Conservation (phyloP, 345 rosid species). For the Eucalyptus regnans region DNA sequence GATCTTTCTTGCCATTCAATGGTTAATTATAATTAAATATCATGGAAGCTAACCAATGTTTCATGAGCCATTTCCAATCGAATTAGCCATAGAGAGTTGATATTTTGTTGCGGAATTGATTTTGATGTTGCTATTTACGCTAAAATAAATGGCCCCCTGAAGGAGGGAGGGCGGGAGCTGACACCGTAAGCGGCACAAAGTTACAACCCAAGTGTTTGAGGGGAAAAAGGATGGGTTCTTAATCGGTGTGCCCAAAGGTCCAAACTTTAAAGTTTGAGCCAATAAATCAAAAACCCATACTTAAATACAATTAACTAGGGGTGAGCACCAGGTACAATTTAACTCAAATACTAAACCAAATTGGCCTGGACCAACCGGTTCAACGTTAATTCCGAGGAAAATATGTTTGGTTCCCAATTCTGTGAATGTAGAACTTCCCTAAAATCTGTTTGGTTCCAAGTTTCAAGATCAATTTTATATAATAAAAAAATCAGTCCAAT, state of each 20-base stretch:
- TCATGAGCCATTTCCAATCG: not conserved
- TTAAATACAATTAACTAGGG: no score
- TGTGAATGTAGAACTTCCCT: no score
- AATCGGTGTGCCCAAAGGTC: not conserved
- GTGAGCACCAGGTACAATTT: no score
- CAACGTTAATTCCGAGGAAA: no score
- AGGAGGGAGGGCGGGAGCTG: not conserved
- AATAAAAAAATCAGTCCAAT: not conserved
- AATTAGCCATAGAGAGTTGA: not conserved
- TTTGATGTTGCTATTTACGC: not conserved
- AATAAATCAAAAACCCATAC: not conserved
- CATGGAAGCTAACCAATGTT: not conserved
- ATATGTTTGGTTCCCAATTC: accelerated
- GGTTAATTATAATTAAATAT: not conserved
- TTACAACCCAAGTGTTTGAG: not conserved
- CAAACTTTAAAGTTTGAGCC: not conserved
- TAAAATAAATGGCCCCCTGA: not conserved
- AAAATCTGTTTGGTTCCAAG: accelerated
- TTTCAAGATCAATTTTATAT: not conserved
- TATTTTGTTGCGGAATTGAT: not conserved
- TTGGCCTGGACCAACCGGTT: no score
- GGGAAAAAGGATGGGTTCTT: not conserved
- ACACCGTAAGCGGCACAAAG: not conserved
- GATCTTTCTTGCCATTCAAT: not conserved
- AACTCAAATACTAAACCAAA: no score